These are phyloP conservation scores for Botrytis fabae DNA, from an alignment of 2,329 filamentous ascomycete genomes.

Conservation along the genomic window DNA sequence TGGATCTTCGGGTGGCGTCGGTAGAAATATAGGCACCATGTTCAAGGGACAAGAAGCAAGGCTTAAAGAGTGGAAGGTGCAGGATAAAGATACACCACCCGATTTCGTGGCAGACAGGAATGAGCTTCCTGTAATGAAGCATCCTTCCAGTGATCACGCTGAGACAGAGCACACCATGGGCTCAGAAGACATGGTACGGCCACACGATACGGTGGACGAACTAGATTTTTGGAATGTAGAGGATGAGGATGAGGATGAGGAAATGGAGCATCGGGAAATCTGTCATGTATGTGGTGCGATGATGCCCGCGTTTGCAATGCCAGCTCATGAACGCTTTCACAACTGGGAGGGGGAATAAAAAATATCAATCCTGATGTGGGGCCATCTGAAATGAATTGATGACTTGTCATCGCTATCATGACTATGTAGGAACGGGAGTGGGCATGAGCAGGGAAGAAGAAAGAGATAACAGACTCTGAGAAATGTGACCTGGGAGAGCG, in stretches of 20 bases:
- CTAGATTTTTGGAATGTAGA: slow-evolving; percentile 28
- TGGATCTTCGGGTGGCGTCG: slow-evolving; percentile 46
- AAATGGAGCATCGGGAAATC: slow-evolving; percentile 37
- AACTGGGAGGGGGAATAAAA: slow-evolving; percentile 28
- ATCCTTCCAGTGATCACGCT: background rate
- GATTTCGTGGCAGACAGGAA: slow-evolving; percentile 21
- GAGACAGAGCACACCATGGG: slow-evolving; percentile 19
- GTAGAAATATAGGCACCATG: slow-evolving; percentile 79
- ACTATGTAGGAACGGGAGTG: background rate
- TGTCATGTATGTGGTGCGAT: slow-evolving; percentile 47
- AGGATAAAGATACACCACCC: slow-evolving; percentile 46
- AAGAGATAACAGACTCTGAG: background rate
- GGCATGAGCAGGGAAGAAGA: background rate
- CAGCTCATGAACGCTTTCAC: slow-evolving; percentile 52
- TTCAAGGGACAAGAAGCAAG: slow-evolving; percentile 73
- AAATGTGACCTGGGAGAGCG: background rate
- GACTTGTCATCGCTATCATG: background rate
- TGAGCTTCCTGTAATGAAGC: background rate
- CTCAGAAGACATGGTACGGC: slow-evolving; percentile 36
- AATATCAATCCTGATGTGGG: background rate
- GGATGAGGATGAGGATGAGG: slow-evolving; percentile 35
- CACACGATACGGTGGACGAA: slow-evolving; percentile 33
- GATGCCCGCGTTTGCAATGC: slow-evolving; percentile 52
- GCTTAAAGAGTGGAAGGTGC: slow-evolving; percentile 65
- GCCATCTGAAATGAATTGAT: background rate